Base-by-base conservation (phyloP, 345 rosid species). In the Eucalyptus marginata region DNA sequence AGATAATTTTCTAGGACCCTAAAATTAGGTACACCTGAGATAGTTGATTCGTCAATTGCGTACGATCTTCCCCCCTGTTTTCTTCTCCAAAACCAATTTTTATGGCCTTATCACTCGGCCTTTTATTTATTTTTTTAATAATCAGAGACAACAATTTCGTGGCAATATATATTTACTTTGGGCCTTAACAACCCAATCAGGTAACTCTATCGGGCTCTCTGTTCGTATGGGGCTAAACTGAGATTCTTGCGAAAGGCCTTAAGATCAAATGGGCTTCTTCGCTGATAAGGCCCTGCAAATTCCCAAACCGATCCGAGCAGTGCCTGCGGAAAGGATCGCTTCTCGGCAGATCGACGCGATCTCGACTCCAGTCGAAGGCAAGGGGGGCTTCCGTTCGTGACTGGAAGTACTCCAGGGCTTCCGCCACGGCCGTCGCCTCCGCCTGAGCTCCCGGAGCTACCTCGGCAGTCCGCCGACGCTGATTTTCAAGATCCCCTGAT, bases 51-150 rank as follows among this genome's bases (percentile, higher is more conserved):
- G 0, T 24, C 29, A 56, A 22, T 10, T 56, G 62, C 29, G 6
- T 56, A 22, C 29, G 6, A 56, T 56, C 29, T 24, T 4, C 29
- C 62, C 62, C 13, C 6, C 1, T 4, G 62, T 56, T 56, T 24
- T 56, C 62, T 56, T 24, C 62, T 56, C 29, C 62, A 56, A 24
- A 24, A 56, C 62, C 13, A 56, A 56, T 56, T 56, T 56, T 10
- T 56, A 56, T 8, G 62, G 62, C 62, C 29, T 56, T 0, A 56
- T 56, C 62, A 56, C 29, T 56, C 27, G 6, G 62, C 29, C 24
- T 3, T 52, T 56, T 9, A n/a, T 22, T 20, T 22, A 1, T 8
- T 1, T 18, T 8, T 1, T 54, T 8, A 1, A 24, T 4, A 24
- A 24, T 56, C 62, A 56, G 1, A 56, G 24, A 24, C 62, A 24